These are phyloP conservation scores for Colletotrichum musicola DNA, from an alignment of 2,329 filamentous ascomycete genomes.

Conservation along the genomic window DNA sequence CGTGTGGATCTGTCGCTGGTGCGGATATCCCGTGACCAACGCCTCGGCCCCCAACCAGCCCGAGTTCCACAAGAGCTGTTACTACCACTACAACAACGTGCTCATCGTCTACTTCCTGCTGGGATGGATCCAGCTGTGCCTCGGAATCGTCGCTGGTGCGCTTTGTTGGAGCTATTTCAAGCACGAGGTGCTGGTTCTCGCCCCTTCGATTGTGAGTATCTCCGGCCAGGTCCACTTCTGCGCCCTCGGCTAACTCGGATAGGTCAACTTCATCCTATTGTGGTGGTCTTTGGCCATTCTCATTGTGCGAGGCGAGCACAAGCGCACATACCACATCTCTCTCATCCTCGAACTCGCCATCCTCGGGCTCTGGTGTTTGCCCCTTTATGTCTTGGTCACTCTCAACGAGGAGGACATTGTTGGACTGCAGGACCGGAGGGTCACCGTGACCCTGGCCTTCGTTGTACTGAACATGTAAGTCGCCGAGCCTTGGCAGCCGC, in stretches of 20 bases:
- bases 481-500: neutral
- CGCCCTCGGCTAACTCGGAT: constrained; percentile 16
- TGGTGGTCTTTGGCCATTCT: constrained; percentile 51
- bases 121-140: constrained; percentile 53
- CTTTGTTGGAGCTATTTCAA: constrained; percentile 55
- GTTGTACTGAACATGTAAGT: constrained; percentile 54
- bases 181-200: constrained; percentile 47
- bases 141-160: constrained; percentile 51
- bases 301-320: constrained; percentile 48
- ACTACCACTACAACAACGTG: constrained; percentile 51
- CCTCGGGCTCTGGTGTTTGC: constrained; percentile 47
- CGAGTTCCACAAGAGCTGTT: constrained; percentile 57
- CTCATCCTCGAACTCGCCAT: constrained; percentile 53
- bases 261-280: constrained; percentile 54
- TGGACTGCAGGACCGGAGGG: constrained; percentile 22
- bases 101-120: constrained; percentile 54
- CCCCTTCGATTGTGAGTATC: constrained; percentile 50
- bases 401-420: constrained; percentile 12
- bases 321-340: constrained; percentile 56
- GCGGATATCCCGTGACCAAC: constrained; percentile 53
- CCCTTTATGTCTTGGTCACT: constrained; percentile 42
- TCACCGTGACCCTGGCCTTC: constrained; percentile 50
- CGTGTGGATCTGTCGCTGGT: constrained; percentile 59
- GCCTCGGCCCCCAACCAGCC: constrained; percentile 48
- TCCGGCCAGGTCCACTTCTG: neutral